Evolutionary conservation across 768 basidiomycete species (phyloP).

Genomic region (Suillus subaureus): DNA sequence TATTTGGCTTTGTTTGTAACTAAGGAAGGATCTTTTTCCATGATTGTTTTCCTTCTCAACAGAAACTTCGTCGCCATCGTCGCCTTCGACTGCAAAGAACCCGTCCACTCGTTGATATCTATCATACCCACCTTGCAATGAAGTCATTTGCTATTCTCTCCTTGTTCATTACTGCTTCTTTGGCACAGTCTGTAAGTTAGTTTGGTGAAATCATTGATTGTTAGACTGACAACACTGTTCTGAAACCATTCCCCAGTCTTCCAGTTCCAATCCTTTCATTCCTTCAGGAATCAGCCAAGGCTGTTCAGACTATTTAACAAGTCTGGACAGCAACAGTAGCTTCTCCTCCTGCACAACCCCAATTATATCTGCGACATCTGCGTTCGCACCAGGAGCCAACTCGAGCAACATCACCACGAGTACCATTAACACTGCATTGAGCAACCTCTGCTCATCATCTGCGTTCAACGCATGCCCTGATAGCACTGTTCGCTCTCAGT

Average conservation of each 20-base stretch:
- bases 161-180: constrained; percentile 48
- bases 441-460: constrained; percentile 52
- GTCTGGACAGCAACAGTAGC: constrained; percentile 60
- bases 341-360: constrained; percentile 64
- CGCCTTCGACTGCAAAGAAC: constrained; percentile 40
- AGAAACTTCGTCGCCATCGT: constrained; percentile 24
- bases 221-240: not conserved
- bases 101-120: constrained; percentile 37
- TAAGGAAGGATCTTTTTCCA: not conserved
- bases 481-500: constrained; percentile 56
- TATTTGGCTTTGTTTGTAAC: constrained; percentile 2
- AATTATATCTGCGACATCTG: constrained; percentile 59
- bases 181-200: constrained; percentile 49
- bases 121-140: constrained; percentile 40
- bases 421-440: constrained; percentile 53
- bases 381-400: constrained; percentile 51
- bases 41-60: constrained; percentile 8
- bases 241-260: constrained; percentile 9
- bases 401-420: constrained; percentile 42
- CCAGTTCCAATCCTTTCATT: constrained; percentile 54
- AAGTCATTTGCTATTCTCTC: constrained; percentile 57
- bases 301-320: constrained; percentile 61
- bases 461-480: constrained; percentile 55
- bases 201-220: not conserved
- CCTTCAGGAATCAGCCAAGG: constrained; percentile 60